A percentile compares a stretch with the other conserved stretches of the same genome.
phyloP scores from a whole-genome alignment of 129 eudicot genomes.

The Deinandra increscens region DNA sequence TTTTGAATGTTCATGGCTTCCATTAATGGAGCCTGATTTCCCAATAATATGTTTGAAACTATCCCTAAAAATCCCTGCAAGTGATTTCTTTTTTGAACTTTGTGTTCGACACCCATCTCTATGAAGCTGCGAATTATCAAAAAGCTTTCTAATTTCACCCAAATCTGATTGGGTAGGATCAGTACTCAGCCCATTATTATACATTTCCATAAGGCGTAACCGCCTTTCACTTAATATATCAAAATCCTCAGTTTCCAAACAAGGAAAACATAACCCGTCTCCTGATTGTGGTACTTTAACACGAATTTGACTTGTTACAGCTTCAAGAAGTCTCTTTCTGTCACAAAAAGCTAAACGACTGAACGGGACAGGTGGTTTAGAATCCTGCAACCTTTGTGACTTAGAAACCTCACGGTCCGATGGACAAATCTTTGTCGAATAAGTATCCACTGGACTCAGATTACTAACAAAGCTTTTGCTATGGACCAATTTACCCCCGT shows the following conservation, averaged over 20 bases:
- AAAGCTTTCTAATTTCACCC: conserved; percentile 54
- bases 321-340: conserved; percentile 71
- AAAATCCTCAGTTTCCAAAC: conserved; percentile 40
- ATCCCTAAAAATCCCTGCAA: conserved; percentile 56
- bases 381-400: conserved; percentile 56
- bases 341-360: conserved; percentile 73
- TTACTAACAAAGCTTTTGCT: conserved; percentile 46
- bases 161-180: conserved; percentile 58
- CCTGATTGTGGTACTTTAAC: conserved; percentile 51
- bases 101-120: conserved; percentile 37
- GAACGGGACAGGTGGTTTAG: conserved; percentile 50
- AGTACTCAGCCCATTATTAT: conserved; percentile 35
- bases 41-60: conserved; percentile 70
- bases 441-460: conserved; percentile 37
- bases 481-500: conserved; percentile 45
- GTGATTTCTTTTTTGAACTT: conserved; percentile 57
- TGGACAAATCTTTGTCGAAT: conserved; percentile 42
- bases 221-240: conserved; percentile 53
- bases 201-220: conserved; percentile 53
- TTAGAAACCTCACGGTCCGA: conserved; percentile 52
- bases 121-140: conserved; percentile 42
- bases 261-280: conserved; percentile 57
- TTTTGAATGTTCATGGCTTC: conserved; percentile 39
- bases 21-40: conserved; percentile 51
- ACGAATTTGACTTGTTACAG: conserved; percentile 67